A percentile compares a stretch with the other conserved stretches of the same genome.
These are phyloP conservation scores for Papiliotrema terrestris DNA, from an alignment of 1,284 basidiomycete genomes.

Conservation along the genomic window DNA sequence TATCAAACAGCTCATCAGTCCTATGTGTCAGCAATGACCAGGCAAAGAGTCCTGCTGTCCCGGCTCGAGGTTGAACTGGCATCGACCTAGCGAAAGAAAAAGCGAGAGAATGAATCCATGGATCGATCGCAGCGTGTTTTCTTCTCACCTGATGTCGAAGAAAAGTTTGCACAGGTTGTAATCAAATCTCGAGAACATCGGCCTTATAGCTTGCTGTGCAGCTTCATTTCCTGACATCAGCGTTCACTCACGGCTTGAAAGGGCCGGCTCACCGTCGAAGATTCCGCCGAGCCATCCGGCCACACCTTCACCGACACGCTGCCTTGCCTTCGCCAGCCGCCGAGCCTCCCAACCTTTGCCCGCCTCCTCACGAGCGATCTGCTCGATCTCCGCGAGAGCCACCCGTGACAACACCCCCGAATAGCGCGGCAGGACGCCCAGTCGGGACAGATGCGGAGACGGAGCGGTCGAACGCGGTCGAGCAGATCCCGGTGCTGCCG, in stretches of 20 bases:
- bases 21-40: conserved; percentile 48
- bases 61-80: no score
- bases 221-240: conserved; percentile 16
- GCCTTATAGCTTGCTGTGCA: conserved; percentile 60
- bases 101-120: no score
- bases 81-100: no score
- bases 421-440: conserved; percentile 78
- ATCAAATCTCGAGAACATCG: conserved; percentile 81
- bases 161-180: conserved; percentile 86
- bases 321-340: conserved; percentile 60
- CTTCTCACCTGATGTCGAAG: conserved; percentile 69
- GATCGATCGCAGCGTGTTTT: no score
- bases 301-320: conserved; percentile 73
- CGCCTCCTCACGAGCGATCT: conserved; percentile 64
- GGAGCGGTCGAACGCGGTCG: conserved; percentile 6
- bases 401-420: conserved; percentile 77
- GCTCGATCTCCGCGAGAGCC: conserved; percentile 78
- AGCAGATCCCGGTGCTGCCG: neutral
- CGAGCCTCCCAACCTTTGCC: conserved; percentile 65
- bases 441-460: conserved; percentile 57
- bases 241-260: neutral
- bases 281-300: conserved; percentile 78
- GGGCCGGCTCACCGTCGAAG: conserved; percentile 53
- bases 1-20: conserved; percentile 86
- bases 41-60: neutral